A percentile compares a stretch with the other conserved stretches of the same genome.
Conservation (phyloP, 2,329 filamentous ascomycete genomes). For the Fusarium hostae region DNA sequence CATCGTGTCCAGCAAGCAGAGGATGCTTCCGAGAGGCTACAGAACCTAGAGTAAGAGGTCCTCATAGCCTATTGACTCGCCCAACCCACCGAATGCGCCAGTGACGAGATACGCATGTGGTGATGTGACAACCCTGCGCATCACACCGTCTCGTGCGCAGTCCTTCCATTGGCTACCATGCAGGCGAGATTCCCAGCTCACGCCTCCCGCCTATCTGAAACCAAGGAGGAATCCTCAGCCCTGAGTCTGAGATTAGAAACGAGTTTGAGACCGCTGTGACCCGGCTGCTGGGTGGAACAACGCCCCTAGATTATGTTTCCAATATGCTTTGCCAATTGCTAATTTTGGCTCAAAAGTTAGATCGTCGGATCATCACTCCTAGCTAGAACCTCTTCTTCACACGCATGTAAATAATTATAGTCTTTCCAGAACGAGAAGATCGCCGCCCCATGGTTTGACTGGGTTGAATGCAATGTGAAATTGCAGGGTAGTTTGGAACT, state of each 20-base stretch:
- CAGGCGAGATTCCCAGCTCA: constrained; percentile 18
- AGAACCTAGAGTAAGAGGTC: constrained; percentile 2
- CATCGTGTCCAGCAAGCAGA: constrained; percentile 19
- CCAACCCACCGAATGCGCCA: constrained; percentile 40
- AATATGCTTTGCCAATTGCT: constrained; percentile 37
- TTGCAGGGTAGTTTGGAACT: constrained; percentile 15
- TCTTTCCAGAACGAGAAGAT: constrained; percentile 14
- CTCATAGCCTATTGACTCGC: constrained; percentile 25
- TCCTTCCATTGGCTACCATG: constrained; percentile 37
- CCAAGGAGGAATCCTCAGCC: constrained; percentile 31
- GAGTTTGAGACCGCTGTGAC: constrained; percentile 42
- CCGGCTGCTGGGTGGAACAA: constrained; percentile 40
- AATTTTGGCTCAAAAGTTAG: constrained; percentile 36
- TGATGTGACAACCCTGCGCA: constrained; percentile 45
- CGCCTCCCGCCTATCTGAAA: constrained; percentile 44
- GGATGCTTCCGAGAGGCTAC: constrained; percentile 15
- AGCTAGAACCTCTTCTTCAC: constrained; percentile 1
- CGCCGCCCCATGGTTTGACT: background rate
- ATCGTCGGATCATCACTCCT: background rate
- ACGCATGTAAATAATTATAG: constrained; percentile 27
- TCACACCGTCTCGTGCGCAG: constrained; percentile 42
- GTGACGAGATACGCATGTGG: constrained; percentile 45
- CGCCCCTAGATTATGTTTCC: constrained; percentile 25
- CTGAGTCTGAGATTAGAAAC: constrained; percentile 42
- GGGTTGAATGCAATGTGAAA: constrained; percentile 8